Conservation (phyloP, 805 yeast genomes). For the Kazachstania kunashirensis region DNA sequence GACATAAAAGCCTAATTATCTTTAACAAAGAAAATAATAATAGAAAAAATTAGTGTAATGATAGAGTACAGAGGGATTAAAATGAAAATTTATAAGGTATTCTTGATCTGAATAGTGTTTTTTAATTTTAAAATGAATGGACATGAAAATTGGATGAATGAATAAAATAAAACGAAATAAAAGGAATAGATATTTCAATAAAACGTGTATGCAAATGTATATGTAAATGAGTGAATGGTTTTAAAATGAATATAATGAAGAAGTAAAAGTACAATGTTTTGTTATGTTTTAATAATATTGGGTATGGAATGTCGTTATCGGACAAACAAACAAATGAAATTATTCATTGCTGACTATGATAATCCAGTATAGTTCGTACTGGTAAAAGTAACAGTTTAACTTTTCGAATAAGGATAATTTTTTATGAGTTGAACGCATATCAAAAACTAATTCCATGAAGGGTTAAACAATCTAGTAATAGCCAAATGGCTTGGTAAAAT, state of each 20-base stretch:
- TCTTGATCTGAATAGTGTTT: neutral
- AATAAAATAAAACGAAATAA: neutral
- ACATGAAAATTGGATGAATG: conserved; percentile 1
- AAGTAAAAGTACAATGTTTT: neutral
- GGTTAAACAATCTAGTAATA: too few relatives aligned
- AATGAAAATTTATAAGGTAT: neutral
- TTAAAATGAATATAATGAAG: conserved; percentile 3
- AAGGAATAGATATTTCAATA: conserved; percentile 1
- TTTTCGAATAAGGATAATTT: too few relatives aligned
- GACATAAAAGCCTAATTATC: too few relatives aligned
- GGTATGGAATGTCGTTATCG: neutral
- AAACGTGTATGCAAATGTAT: conserved; percentile 4
- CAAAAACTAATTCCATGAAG: too few relatives aligned
- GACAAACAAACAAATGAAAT: too few relatives aligned
- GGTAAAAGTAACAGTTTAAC: too few relatives aligned
- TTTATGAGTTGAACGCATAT: too few relatives aligned
- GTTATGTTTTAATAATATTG: neutral
- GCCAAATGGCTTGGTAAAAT: conserved; percentile 2
- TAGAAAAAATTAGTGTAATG: neutral
- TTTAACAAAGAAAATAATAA: too few relatives aligned
- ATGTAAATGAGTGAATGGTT: conserved; percentile 3
- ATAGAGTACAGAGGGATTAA: neutral
- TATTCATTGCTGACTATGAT: too few relatives aligned
- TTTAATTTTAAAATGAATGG: conserved; percentile 1
- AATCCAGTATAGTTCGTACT: too few relatives aligned